Evolutionary conservation across 2,329 filamentous ascomycete species (phyloP).

Genomic region (Teratosphaeriaceae sp.): DNA sequence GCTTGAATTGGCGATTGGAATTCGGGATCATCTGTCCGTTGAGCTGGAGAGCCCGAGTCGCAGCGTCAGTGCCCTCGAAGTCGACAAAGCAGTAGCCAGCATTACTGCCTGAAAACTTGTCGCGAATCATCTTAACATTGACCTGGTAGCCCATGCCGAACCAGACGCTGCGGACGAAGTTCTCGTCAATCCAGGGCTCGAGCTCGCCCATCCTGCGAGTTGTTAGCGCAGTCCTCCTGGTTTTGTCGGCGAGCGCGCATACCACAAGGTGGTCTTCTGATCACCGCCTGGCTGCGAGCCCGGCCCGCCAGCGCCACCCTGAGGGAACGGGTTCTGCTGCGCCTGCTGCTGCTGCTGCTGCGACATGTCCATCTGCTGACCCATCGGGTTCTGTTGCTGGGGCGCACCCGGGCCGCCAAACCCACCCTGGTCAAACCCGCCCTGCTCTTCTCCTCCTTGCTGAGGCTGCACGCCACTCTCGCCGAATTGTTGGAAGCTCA

Average conservation of each 20-base stretch:
- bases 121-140: constrained; percentile 98
- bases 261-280: constrained; percentile 50
- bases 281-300: constrained; percentile 35
- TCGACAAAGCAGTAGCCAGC: constrained; percentile 99
- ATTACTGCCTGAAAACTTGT: constrained; percentile 96
- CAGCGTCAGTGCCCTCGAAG: constrained; percentile 74
- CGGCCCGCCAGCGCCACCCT: constrained; percentile 35
- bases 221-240: not conserved
- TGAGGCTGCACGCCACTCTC: constrained; percentile 54
- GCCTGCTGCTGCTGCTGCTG: constrained; percentile 30
- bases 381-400: constrained; percentile 48
- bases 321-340: constrained; percentile 33
- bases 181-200: constrained; percentile 98
- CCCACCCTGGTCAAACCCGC: constrained; percentile 30
- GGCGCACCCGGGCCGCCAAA: constrained; percentile 48
- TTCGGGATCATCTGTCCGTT: constrained; percentile 90
- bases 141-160: constrained; percentile 90
- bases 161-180: constrained; percentile 94
- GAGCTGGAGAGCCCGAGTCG: constrained; percentile 81
- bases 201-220: constrained; percentile 95
- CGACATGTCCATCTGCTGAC: constrained; percentile 51
- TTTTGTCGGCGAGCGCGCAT: constrained; percentile 19
- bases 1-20: constrained; percentile 91
- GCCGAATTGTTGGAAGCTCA: constrained; percentile 60
- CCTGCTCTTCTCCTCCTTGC: constrained; percentile 25